Evolutionary conservation across 768 basidiomycete species (phyloP).

Genomic region (Amylocystis lapponica): DNA sequence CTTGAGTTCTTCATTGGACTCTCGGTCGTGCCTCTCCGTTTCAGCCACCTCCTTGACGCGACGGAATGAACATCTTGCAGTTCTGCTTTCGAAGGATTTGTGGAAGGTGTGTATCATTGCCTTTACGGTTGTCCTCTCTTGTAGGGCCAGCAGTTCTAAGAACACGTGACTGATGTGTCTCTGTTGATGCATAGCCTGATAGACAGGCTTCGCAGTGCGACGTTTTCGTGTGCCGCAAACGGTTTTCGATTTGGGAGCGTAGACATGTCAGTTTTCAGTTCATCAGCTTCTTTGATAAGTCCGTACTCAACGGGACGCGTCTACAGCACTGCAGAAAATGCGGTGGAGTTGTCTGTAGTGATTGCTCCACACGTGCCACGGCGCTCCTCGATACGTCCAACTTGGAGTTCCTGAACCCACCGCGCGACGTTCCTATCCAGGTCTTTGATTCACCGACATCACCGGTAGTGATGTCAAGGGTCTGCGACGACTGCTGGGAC

Average conservation of each 20-base stretch:
- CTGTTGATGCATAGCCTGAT: conserved; percentile 46
- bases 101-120: conserved; percentile 54
- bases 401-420: conserved; percentile 67
- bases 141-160: too few species aligned
- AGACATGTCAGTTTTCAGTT: conserved; percentile 56
- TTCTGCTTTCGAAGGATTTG: conserved; percentile 58
- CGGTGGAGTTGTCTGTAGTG: conserved; percentile 67
- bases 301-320: conserved; percentile 19
- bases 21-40: conserved; percentile 19
- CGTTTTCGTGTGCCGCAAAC: conserved; percentile 62
- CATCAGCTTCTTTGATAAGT: conserved; percentile 4
- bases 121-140: conserved; percentile 7
- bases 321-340: conserved; percentile 81
- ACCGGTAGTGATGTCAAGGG: conserved; percentile 52
- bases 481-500: conserved; percentile 75
- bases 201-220: conserved; percentile 58
- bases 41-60: conserved; percentile 18
- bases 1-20: conserved; percentile 17
- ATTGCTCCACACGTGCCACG: conserved; percentile 55
- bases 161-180: conserved; percentile 18
- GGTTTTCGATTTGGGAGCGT: conserved; percentile 66
- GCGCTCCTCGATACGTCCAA: conserved; percentile 68
- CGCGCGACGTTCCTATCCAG: conserved; percentile 56
- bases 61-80: conserved; percentile 70
- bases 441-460: conserved; percentile 53